Conservation (phyloP, 2,329 filamentous ascomycete genomes). For the Monilinia laxa region DNA sequence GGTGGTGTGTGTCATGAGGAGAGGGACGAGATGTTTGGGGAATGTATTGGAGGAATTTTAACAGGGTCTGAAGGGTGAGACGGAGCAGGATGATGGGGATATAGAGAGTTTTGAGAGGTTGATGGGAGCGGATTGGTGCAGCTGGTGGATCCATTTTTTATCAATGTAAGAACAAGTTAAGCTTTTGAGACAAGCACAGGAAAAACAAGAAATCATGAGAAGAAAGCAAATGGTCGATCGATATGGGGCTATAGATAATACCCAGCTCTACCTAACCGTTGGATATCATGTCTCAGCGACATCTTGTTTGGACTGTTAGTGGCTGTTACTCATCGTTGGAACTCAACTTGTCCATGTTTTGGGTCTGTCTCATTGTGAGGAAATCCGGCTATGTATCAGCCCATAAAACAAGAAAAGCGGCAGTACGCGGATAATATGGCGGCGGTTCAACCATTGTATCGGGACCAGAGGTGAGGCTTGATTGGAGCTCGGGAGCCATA, state of each 20-base stretch:
- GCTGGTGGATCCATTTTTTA: too few relatives aligned
- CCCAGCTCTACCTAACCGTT: not conserved
- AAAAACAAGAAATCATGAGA: too few relatives aligned
- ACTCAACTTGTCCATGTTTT: not conserved
- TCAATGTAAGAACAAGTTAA: too few relatives aligned
- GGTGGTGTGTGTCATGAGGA: not conserved
- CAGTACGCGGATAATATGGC: not conserved
- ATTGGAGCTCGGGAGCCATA: not conserved
- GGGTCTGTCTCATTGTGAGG: too few relatives aligned
- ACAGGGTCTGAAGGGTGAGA: not conserved
- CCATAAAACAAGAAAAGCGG: not conserved
- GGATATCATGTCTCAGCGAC: not conserved
- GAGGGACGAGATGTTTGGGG: not conserved
- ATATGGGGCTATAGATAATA: not conserved
- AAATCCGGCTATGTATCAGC: too few relatives aligned
- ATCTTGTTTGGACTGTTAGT: not conserved
- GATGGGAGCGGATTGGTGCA: too few relatives aligned
- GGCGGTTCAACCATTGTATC: not conserved
- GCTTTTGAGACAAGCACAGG: too few relatives aligned
- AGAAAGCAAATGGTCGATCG: too few relatives aligned
- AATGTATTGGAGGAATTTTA: not conserved
- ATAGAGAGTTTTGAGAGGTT: too few relatives aligned
- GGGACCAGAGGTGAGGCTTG: not conserved
- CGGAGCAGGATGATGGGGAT: too few relatives aligned
- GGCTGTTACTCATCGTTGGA: not conserved